Conservation (phyloP, 768 basidiomycete species). For the Amanita rubescens region DNA sequence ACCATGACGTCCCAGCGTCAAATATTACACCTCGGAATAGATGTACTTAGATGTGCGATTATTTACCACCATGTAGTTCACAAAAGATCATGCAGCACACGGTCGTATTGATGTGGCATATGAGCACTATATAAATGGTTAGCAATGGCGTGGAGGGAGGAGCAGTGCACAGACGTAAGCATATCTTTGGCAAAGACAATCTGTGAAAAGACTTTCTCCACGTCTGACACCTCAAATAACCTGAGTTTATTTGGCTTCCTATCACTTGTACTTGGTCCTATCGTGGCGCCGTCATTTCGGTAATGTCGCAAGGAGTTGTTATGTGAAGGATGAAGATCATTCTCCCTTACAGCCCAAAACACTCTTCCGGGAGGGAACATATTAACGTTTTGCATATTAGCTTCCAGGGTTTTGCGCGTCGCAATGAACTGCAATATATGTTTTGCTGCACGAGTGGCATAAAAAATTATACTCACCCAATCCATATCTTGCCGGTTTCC, state of each 20-base stretch:
- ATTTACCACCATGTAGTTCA: slow-evolving; percentile 19
- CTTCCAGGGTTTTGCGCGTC: slow-evolving; percentile 76
- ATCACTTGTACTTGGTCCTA: slow-evolving; percentile 9
- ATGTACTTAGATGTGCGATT: not conserved
- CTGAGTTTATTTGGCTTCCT: slow-evolving; percentile 45
- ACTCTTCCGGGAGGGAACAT: slow-evolving; percentile 75
- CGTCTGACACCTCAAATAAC: slow-evolving; percentile 71
- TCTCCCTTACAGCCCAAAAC: slow-evolving; percentile 72
- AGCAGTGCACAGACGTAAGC: slow-evolving; percentile 49
- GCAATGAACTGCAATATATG: slow-evolving; percentile 53
- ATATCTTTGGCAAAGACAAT: slow-evolving; percentile 79
- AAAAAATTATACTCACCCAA: slow-evolving; percentile 34
- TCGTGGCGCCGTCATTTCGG: not conserved
- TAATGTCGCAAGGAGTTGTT: slow-evolving; percentile 15
- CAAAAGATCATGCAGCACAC: slow-evolving; percentile 61
- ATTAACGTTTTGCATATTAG: slow-evolving; percentile 69
- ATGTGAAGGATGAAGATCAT: slow-evolving; percentile 57
- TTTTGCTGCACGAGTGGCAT: not conserved
- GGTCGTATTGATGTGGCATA: slow-evolving; percentile 76
- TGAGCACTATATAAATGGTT: slow-evolving; percentile 43
- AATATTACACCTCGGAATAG: not conserved
- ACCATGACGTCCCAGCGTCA: not conserved
- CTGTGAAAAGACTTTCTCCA: slow-evolving; percentile 72
- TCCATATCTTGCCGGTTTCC: slow-evolving; percentile 47
- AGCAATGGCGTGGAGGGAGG: slow-evolving; percentile 6